These are phyloP conservation scores for Leptodermis oblonga DNA, from an alignment of 257 asterid genomes.

Conservation along the genomic window DNA sequence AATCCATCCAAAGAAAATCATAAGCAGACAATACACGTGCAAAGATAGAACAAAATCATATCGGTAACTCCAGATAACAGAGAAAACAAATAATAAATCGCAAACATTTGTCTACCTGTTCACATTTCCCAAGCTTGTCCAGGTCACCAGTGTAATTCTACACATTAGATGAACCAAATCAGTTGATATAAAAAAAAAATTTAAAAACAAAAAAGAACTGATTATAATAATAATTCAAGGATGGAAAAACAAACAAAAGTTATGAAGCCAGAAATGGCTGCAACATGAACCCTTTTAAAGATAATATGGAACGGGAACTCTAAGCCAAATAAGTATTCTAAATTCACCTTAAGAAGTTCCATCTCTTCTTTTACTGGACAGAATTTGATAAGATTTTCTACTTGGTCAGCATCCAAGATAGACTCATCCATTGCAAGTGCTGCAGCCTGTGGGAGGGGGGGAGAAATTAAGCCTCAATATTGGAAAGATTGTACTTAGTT, in stretches of 20 bases:
- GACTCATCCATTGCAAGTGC: slow-evolving; percentile 96
- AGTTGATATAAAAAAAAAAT: not conserved
- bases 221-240: not conserved
- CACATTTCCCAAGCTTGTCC: slow-evolving; percentile 92
- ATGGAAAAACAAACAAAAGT: not conserved
- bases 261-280: not conserved
- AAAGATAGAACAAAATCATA: not conserved
- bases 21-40: not conserved
- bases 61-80: not conserved
- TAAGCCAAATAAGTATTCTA: not conserved
- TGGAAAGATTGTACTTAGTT: not conserved
- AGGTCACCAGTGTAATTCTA: slow-evolving; percentile 86
- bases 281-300: not conserved
- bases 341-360: slow-evolving; percentile 91
- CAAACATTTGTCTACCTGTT: slow-evolving; percentile 58
- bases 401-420: slow-evolving; percentile 97
- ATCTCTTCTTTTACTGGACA: slow-evolving; percentile 99
- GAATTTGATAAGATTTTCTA: slow-evolving; percentile 89
- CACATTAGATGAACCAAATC: slow-evolving; percentile 18
- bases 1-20: not conserved
- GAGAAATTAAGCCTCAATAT: slow-evolving; percentile 19
- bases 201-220: not conserved
- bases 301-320: not conserved
- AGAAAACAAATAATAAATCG: slow-evolving; percentile 6
- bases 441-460: slow-evolving; percentile 55